These are phyloP conservation scores for Bocquillonia castaneifolia DNA, from an alignment of 441 rosid genomes.

Conservation along the genomic window DNA sequence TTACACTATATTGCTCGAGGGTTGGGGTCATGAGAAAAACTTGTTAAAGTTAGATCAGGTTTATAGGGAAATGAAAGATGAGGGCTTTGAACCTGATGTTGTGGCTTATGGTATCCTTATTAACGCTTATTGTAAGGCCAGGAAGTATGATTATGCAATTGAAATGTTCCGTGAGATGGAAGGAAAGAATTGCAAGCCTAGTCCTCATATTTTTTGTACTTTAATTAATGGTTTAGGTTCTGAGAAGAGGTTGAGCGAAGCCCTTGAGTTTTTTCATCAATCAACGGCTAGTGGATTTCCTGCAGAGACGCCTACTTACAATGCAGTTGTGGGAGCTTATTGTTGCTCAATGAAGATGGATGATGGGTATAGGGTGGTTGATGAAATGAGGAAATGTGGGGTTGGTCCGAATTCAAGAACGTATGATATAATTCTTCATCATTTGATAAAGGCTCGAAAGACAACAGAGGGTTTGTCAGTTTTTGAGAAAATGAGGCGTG, in stretches of 20 bases:
- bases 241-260: constrained; percentile 51
- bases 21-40: constrained; percentile 77
- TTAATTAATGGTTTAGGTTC: constrained; percentile 74
- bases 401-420: constrained; percentile 71
- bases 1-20: constrained; percentile 66
- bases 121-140: constrained; percentile 60
- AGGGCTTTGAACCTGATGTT: constrained; percentile 73
- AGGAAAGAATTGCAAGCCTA: constrained; percentile 48
- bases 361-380: constrained; percentile 48
- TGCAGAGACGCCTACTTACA: constrained; percentile 67
- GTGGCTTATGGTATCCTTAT: constrained; percentile 72
- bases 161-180: constrained; percentile 56
- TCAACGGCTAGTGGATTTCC: constrained; percentile 55
- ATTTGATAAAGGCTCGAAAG: constrained; percentile 44
- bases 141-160: constrained; percentile 52
- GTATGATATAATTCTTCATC: constrained; percentile 71
- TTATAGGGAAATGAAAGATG: constrained; percentile 62
- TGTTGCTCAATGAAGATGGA: constrained; percentile 54
- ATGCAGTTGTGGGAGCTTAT: constrained; percentile 72
- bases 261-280: constrained; percentile 47
- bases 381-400: constrained; percentile 57
- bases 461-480: constrained; percentile 49
- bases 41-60: constrained; percentile 57
- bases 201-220: constrained; percentile 72
- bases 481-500: constrained; percentile 48